phyloP scores from a whole-genome alignment of 2,329 filamentous ascomycete species.

The Diaporthe vaccinii region DNA sequence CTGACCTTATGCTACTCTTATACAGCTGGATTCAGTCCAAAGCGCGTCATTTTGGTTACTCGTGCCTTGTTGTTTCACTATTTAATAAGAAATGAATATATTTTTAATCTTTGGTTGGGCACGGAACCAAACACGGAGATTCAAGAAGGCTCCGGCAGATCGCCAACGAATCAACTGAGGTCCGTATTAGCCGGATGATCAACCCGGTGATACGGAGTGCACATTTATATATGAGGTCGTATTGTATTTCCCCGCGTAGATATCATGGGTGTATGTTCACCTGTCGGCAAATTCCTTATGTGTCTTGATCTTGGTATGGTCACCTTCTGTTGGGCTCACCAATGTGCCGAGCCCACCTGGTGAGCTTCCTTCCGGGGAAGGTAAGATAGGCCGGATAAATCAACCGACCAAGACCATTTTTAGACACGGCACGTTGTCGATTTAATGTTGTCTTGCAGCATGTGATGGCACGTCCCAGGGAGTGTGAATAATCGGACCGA shows the following conservation, averaged over 20 bases:
- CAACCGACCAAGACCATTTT: background rate
- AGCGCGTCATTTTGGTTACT: background rate
- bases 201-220: constrained; percentile 4
- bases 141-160: constrained; percentile 12
- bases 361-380: background rate
- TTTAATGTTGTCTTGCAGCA: background rate
- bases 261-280: background rate
- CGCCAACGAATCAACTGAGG: constrained; percentile 2
- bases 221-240: background rate
- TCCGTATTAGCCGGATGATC: constrained; percentile 26
- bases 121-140: constrained; percentile 19
- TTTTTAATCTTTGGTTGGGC: background rate
- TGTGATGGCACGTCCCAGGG: background rate
- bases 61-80: background rate
- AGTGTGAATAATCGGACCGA: background rate
- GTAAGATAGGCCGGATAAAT: constrained; percentile 12
- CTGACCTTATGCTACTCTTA: constrained; percentile 20
- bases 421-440: background rate
- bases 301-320: background rate
- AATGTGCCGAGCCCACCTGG: constrained; percentile 1
- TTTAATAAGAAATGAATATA: background rate
- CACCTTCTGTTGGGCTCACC: background rate
- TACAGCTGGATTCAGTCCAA: background rate
- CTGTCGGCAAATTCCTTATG: constrained; percentile 11
- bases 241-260: background rate